Evolutionary conservation across 2,329 filamentous ascomycete genomes (phyloP), one percentile per base, ranked within the genome.

Genomic region (Aspergillus awamori): DNA sequence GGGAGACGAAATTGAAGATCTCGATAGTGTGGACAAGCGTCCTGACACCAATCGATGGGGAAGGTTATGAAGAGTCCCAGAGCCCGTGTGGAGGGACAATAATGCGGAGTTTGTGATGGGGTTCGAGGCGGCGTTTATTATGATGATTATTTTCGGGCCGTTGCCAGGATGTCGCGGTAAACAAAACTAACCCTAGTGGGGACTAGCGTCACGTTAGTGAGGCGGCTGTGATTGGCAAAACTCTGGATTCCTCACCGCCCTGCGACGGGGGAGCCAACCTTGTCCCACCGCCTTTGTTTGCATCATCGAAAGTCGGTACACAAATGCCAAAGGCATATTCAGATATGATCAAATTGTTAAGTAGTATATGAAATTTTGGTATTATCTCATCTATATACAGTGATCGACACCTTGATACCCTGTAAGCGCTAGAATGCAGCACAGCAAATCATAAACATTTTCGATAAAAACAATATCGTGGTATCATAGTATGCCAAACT

Each of bases 161-260:
- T 69, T 68, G 69, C 68, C 66, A 61, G 64, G 69, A 65, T 36
- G 11, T 69, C 59, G 59, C 28, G 61, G 67, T 74, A 74, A 75
- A 75, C 69, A 71, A 70, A 69, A 62, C 70, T 71, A 74, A 62
- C 41, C 71, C 64, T 28, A 39, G 62, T 60, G 30, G 5, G 64
- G 69, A 28, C 45, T 67, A 57, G 61, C 38, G 39, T 26, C 2
- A 11, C n/a, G 36, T n/a, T 30, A 4, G 22, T 2, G 48, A n/a
- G 51, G 55, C 63, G 66, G 63, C 64, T 51, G 17, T n/a, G 7
- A 15, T 5, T 26, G 63, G 60, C 65, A 69, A 45, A n/a, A 2
- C 28, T 11, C 11, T 10, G 8, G 4, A 7, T 55, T 24, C 15
- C 49, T 65, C 60, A 65, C 65, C 63, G 63, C 63, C 48, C 59